These are phyloP conservation scores for Phlebiopsis gigantea DNA, from an alignment of 768 basidiomycete genomes.

Conservation along the genomic window DNA sequence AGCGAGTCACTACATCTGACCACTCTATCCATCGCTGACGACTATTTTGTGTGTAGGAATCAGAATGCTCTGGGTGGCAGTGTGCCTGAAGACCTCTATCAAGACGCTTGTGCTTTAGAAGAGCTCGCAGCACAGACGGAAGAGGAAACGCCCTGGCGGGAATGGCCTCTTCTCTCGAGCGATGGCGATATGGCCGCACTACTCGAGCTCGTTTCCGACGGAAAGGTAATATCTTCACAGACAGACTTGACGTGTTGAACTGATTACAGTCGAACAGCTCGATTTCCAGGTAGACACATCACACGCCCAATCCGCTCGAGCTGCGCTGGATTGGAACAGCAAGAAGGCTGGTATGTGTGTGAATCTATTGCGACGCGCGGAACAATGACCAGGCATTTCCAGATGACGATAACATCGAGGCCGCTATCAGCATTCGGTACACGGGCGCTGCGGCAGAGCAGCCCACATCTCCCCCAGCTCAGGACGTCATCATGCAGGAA, in stretches of 20 bases:
- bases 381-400: constrained; percentile 5
- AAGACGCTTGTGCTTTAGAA: constrained; percentile 65
- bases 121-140: constrained; percentile 42
- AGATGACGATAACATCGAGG: constrained; percentile 88
- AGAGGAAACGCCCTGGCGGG: constrained; percentile 41
- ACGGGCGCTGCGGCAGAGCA: constrained; percentile 10
- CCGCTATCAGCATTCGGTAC: constrained; percentile 47
- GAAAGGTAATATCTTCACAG: constrained; percentile 44
- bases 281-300: constrained; percentile 68
- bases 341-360: constrained; percentile 70
- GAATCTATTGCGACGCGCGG: not conserved
- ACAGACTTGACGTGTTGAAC: not conserved
- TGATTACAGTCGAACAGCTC: constrained; percentile 38
- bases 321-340: constrained; percentile 74
- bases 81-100: constrained; percentile 58
- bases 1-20: too few relatives aligned
- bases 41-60: constrained; percentile 43
- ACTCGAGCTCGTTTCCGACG: constrained; percentile 76
- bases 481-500: constrained; percentile 1
- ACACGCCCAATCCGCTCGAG: constrained; percentile 49
- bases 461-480: not conserved
- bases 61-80: constrained; percentile 61
- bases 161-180: constrained; percentile 75
- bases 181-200: constrained; percentile 80
- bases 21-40: not conserved